These are phyloP conservation scores for Starmerella vaccinii DNA, from an alignment of 805 yeast species.

Conservation along the genomic window DNA sequence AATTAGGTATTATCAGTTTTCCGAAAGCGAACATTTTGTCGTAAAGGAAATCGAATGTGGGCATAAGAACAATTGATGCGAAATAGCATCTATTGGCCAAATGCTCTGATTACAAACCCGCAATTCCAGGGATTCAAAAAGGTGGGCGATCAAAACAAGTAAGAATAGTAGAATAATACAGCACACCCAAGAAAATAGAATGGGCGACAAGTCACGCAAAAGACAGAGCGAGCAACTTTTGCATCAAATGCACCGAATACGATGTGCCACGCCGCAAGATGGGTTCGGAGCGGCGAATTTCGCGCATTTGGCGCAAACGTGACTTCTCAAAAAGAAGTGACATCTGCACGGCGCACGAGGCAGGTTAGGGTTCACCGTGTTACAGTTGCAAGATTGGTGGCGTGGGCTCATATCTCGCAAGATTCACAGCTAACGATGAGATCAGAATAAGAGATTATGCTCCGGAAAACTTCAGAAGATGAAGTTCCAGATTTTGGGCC, in stretches of 20 bases:
- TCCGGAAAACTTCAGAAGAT: not conserved
- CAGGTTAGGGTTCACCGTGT: not conserved
- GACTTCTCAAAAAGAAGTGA: slow-evolving; percentile 2
- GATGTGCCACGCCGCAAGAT: not conserved
- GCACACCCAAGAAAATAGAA: too few species aligned
- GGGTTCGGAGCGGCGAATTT: not conserved
- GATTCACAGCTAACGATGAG: not conserved
- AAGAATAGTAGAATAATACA: too few species aligned
- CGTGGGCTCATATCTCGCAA: not conserved
- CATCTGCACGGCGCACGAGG: slow-evolving; percentile 1
- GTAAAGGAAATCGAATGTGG: too few species aligned
- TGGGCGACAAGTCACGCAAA: too few species aligned
- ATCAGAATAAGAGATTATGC: not conserved
- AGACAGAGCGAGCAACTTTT: too few species aligned
- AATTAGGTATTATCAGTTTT: too few species aligned
- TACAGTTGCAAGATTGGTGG: not conserved
- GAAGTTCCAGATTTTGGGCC: not conserved
- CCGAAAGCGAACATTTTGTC: too few species aligned
- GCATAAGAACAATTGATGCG: too few species aligned
- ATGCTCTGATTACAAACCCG: not conserved
- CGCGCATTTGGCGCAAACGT: not conserved
- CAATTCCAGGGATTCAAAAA: not conserved
- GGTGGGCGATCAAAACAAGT: slow-evolving; percentile 1
- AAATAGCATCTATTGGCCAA: not conserved
- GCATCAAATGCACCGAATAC: not conserved